phyloP scores from a whole-genome alignment of 164 flowering plant species.

The Vitis amurensis region DNA sequence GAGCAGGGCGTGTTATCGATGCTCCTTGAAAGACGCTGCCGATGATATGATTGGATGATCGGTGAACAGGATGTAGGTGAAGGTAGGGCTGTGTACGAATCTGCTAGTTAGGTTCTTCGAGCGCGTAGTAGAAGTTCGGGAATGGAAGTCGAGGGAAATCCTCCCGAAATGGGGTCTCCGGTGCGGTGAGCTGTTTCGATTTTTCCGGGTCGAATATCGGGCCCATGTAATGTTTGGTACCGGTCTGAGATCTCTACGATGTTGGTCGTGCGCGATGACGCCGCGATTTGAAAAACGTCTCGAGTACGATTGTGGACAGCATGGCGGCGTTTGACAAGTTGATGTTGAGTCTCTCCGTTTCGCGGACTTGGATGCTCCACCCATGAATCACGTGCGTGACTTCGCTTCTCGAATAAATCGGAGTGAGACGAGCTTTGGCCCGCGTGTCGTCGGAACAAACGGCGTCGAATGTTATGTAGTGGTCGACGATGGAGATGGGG shows the following conservation, averaged over 20 bases:
- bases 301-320: constrained; percentile 38
- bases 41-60: constrained; percentile 28
- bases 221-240: constrained; percentile 49
- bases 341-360: constrained; percentile 18
- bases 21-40: constrained; percentile 34
- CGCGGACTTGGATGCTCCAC: constrained; percentile 15
- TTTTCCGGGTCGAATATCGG: constrained; percentile 20
- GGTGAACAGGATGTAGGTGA: constrained; percentile 37
- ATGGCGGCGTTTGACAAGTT: constrained; percentile 20
- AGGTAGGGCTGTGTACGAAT: constrained; percentile 12
- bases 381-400: no score
- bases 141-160: constrained; percentile 22
- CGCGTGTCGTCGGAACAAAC: constrained; percentile 15
- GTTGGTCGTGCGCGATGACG: constrained; percentile 18
- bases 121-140: constrained; percentile 33
- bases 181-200: background rate
- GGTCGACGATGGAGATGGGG: constrained; percentile 27
- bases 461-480: constrained; percentile 29
- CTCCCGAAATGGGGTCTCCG: constrained; percentile 27
- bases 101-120: constrained; percentile 31
- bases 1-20: constrained; percentile 18
- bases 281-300: constrained; percentile 11
- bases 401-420: no score
- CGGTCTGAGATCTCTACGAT: constrained; percentile 49
- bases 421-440: no score